Base-by-base conservation (phyloP, 2,329 filamentous ascomycete species). In the Ophiostoma pallidulum region DNA sequence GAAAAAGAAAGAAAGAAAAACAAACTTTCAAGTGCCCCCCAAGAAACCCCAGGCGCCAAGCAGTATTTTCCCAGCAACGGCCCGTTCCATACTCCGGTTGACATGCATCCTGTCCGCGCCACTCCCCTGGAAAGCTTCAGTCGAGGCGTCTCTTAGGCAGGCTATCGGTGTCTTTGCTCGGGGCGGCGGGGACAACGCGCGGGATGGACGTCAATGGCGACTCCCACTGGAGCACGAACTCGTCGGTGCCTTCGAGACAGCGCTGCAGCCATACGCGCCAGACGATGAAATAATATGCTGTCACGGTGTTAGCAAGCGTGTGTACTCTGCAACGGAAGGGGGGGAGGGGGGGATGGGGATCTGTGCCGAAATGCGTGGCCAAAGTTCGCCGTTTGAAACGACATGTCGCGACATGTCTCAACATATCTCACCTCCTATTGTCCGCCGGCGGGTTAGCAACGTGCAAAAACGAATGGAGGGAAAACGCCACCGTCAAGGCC, bases 221-320 rank as follows among this genome's bases (percentile, higher is more conserved):
- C 2, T 81, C 77, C 86, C 87, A 94, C 44, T 75, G 58, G 48
- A 92, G 66, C 56, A 75, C 71, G 59, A 80, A 92, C 59, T 89
- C 78, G 36, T 84, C 84, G 39, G 73, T 73, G 4, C 80, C 78
- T 52, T 89, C 86, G 42, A 92, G 67, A 57, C 85, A 88, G 53
- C 84, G 80, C 35, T 86, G 77, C 16, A 92, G 72, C 82, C 86
- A 91, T 22, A 90, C 80, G 4, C 86, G 83, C 86, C 87, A 94
- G 13, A 80, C 70, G 56, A 94, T 87, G 61, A 91, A 88, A 60
- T 83, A 84, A 63, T 94, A 94, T 14, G 86, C 86, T 61, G 48
- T 33, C 19, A 12, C 1, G 5, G 1, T 20, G 44, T 50, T 33
- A 35, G 29, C 26, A 24, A 9, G 12, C 2, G 8, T 6, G 10